These are phyloP conservation scores for Pilatotrama ljubarskyi DNA, from an alignment of 768 basidiomycete species.

Conservation along the genomic window DNA sequence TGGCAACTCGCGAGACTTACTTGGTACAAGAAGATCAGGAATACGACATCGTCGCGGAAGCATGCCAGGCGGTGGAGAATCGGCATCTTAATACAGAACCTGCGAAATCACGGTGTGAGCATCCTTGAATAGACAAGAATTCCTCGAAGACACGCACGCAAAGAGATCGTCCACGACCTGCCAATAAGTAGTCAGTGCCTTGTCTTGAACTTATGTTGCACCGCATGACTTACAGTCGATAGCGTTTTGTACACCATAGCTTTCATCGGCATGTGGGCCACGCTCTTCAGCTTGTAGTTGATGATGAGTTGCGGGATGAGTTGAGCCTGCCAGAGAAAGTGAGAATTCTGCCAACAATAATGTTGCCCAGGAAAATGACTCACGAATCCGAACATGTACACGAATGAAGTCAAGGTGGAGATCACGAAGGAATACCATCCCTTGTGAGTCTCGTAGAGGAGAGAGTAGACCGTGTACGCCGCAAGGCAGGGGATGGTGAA, in stretches of 20 bases:
- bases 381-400: constrained; percentile 98
- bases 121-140: not conserved
- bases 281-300: constrained; percentile 97
- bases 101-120: constrained; percentile 33
- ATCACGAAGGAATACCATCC: constrained; percentile 98
- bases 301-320: constrained; percentile 88
- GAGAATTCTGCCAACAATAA: constrained; percentile 14
- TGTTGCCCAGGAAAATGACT: constrained; percentile 38
- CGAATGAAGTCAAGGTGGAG: constrained; percentile 88
- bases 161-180: constrained; percentile 87
- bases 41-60: constrained; percentile 89
- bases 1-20: constrained; percentile 40
- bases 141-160: constrained; percentile 53
- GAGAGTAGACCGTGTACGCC: constrained; percentile 77
- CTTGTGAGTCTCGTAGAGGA: constrained; percentile 80
- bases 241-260: constrained; percentile 96
- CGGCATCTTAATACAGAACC: constrained; percentile 97
- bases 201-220: too few species aligned
- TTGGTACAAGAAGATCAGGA: constrained; percentile 92
- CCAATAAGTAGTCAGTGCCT: not conserved
- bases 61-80: constrained; percentile 88
- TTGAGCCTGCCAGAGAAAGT: constrained; percentile 59
- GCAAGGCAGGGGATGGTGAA: constrained; percentile 80
- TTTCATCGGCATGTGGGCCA: constrained; percentile 98
- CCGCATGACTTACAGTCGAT: constrained; percentile 53